These are phyloP conservation scores for Fulvia fulva DNA, from an alignment of 2,329 filamentous ascomycete species.

Conservation along the genomic window DNA sequence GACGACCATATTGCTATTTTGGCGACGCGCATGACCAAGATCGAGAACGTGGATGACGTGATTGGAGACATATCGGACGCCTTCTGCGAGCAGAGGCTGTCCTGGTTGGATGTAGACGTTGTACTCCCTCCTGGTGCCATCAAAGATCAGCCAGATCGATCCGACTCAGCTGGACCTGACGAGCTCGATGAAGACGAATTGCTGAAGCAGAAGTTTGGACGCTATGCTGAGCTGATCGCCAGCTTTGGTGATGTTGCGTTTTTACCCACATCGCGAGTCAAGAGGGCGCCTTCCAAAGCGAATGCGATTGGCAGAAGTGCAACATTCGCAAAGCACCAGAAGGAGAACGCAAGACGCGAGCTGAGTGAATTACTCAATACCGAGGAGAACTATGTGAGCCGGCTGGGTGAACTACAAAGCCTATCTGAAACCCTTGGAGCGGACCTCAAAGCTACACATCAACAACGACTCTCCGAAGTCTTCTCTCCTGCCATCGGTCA, in stretches of 20 bases:
- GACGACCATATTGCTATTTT: slow-evolving; percentile 92
- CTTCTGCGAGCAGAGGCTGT: slow-evolving; percentile 75
- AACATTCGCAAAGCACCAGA: slow-evolving; percentile 75
- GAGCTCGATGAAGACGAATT: slow-evolving; percentile 28
- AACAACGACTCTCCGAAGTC: slow-evolving; percentile 61
- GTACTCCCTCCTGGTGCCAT: slow-evolving; percentile 77
- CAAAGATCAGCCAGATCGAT: slow-evolving; percentile 21
- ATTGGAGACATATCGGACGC: slow-evolving; percentile 70
- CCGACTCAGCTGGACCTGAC: slow-evolving; percentile 23
- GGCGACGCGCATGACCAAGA: slow-evolving; percentile 75
- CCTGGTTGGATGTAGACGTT: slow-evolving; percentile 82
- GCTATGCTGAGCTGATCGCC: slow-evolving; percentile 71
- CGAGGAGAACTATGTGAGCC: slow-evolving; percentile 82
- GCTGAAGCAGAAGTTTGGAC: slow-evolving; percentile 66
- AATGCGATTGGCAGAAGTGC: slow-evolving; percentile 74
- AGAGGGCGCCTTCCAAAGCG: slow-evolving; percentile 81
- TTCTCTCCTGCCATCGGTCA: slow-evolving; percentile 78
- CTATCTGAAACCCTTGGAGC: slow-evolving; percentile 76
- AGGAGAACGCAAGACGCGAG: slow-evolving; percentile 78
- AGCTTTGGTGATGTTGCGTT: slow-evolving; percentile 81
- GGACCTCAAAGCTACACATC: slow-evolving; percentile 58
- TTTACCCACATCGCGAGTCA: slow-evolving; percentile 77
- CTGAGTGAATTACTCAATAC: slow-evolving; percentile 89
- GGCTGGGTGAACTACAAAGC: slow-evolving; percentile 67
- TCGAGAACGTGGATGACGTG: slow-evolving; percentile 71